A percentile compares a stretch with the other conserved stretches of the same genome.
These are phyloP conservation scores for Puccinia coronata DNA, from an alignment of 1,284 basidiomycete genomes.

Conservation along the genomic window DNA sequence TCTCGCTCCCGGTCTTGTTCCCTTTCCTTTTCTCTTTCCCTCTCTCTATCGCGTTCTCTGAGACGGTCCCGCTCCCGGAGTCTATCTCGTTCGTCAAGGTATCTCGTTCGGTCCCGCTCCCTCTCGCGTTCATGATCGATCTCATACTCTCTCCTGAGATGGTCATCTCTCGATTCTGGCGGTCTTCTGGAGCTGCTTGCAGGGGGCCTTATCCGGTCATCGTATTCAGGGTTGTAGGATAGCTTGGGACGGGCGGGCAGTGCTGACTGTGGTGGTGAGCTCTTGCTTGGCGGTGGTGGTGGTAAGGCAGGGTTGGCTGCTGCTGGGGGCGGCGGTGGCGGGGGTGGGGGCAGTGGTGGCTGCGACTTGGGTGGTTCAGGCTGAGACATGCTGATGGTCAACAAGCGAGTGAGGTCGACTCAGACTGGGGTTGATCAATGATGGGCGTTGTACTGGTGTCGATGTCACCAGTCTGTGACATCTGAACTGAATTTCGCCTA, in stretches of 20 bases:
- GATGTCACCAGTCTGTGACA: not conserved
- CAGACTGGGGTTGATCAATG: no score
- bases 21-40: slow-evolving; percentile 15
- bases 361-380: not conserved
- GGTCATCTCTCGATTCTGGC: slow-evolving; percentile 33
- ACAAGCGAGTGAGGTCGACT: no score
- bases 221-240: slow-evolving; percentile 43
- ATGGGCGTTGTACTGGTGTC: no score
- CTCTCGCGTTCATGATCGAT: slow-evolving; percentile 41
- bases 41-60: slow-evolving; percentile 15
- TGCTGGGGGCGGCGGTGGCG: slow-evolving; percentile 6
- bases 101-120: slow-evolving; percentile 24
- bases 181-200: slow-evolving; percentile 4
- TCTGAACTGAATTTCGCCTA: not conserved
- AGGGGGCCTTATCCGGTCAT: slow-evolving; percentile 9
- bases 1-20: no score
- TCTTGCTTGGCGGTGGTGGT: slow-evolving; percentile 1
- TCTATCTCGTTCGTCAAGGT: slow-evolving; percentile 35
- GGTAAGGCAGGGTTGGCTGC: not conserved
- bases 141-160: slow-evolving; percentile 24
- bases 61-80: slow-evolving; percentile 15
- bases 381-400: not conserved
- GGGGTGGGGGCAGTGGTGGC: not conserved
- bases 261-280: not conserved
- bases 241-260: slow-evolving; percentile 45